These are phyloP conservation scores for Penicillium decumbens DNA, from an alignment of 2,329 filamentous ascomycete species.

Conservation along the genomic window DNA sequence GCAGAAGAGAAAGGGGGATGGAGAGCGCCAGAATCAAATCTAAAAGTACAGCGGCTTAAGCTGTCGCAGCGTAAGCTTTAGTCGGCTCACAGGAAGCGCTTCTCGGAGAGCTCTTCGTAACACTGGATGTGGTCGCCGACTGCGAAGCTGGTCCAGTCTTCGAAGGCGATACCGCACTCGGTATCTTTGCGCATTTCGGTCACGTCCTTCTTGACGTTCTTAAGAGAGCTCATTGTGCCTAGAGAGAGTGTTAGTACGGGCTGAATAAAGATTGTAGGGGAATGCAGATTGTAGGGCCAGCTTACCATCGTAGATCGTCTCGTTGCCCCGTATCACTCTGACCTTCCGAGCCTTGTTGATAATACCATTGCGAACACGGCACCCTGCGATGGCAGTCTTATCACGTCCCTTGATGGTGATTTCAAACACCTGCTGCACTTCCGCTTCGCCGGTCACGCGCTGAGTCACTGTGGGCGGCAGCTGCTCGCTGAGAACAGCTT, in stretches of 20 bases:
- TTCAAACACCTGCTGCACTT: slow-evolving; percentile 75
- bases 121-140: slow-evolving; percentile 82
- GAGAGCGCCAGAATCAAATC: slow-evolving; percentile 5
- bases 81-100: slow-evolving; percentile 49
- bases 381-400: slow-evolving; percentile 76
- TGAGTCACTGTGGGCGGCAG: slow-evolving; percentile 63
- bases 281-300: slow-evolving; percentile 16
- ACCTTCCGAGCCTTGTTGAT: slow-evolving; percentile 62
- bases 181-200: slow-evolving; percentile 81
- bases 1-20: slow-evolving; percentile 1
- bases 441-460: slow-evolving; percentile 79
- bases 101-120: slow-evolving; percentile 73
- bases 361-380: slow-evolving; percentile 75
- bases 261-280: neutral
- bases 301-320: slow-evolving; percentile 78
- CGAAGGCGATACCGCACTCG: slow-evolving; percentile 90
- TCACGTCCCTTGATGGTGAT: slow-evolving; percentile 71
- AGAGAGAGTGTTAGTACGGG: neutral
- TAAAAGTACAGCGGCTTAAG: slow-evolving; percentile 10
- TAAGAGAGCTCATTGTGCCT: slow-evolving; percentile 78
- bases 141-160: slow-evolving; percentile 70
- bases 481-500: slow-evolving; percentile 61
- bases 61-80: neutral
- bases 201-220: slow-evolving; percentile 89
- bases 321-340: slow-evolving; percentile 65